Percentiles rank a stretch among this genome's conserved stretches.
These are phyloP conservation scores for Lachnellula willkommii DNA, from an alignment of 2,329 filamentous ascomycete species.

Conservation along the genomic window DNA sequence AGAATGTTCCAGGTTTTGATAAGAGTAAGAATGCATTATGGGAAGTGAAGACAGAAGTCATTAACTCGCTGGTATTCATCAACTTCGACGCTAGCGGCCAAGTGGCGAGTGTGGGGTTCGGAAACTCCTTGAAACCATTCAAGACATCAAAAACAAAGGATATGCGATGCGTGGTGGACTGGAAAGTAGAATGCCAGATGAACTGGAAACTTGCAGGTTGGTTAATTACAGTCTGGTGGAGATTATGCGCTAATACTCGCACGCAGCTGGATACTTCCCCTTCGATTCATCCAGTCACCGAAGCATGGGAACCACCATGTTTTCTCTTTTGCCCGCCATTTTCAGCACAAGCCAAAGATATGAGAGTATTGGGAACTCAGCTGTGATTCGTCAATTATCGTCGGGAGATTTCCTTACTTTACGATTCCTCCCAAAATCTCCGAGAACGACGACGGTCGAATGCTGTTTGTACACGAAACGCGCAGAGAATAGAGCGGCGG, in stretches of 20 bases:
- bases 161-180: conserved; percentile 20
- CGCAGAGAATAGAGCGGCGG: not conserved
- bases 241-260: conserved; percentile 1
- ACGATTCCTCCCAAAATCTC: conserved; percentile 5
- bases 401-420: conserved; percentile 3
- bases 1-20: conserved; percentile 25
- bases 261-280: conserved; percentile 3
- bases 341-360: not conserved
- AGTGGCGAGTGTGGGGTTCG: not conserved
- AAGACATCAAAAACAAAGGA: conserved; percentile 8
- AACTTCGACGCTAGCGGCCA: conserved; percentile 18
- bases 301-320: not conserved
- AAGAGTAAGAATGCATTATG: conserved; percentile 25
- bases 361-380: not conserved
- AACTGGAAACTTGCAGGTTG: conserved; percentile 29
- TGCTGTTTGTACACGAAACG: conserved; percentile 1
- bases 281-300: not conserved
- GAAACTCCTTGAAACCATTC: not conserved
- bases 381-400: not conserved
- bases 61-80: conserved; percentile 22
- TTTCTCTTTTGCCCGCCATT: not conserved
- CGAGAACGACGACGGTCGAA: conserved; percentile 4
- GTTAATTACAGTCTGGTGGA: not conserved
- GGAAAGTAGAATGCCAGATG: conserved; percentile 22
- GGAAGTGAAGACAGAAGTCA: conserved; percentile 20